These are phyloP conservation scores for Chamaecyparis obtusa DNA, from an alignment of 75 land plant species.

Conservation along the genomic window DNA sequence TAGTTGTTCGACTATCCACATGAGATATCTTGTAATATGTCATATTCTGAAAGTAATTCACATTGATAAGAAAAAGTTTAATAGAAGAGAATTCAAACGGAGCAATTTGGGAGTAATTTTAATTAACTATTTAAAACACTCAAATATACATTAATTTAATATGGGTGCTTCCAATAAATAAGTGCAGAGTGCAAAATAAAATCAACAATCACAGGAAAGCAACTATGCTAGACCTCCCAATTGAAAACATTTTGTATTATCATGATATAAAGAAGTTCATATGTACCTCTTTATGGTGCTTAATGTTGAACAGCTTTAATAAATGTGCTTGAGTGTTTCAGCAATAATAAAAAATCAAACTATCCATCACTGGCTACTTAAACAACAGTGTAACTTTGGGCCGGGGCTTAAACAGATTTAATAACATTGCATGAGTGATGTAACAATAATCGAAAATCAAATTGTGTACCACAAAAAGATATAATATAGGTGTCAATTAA, in stretches of 20 bases:
- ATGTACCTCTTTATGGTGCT: background rate
- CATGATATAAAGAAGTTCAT: background rate
- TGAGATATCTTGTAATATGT: conserved; percentile 96
- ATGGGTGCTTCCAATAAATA: background rate
- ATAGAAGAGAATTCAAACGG: background rate
- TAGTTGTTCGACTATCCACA: conserved; percentile 84
- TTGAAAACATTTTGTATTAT: background rate
- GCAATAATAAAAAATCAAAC: background rate
- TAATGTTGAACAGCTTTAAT: background rate
- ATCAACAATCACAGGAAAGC: background rate
- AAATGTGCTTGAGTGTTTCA: background rate
- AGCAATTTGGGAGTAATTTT: background rate
- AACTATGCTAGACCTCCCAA: background rate
- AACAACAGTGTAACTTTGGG: too few relatives aligned
- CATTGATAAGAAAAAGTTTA: background rate
- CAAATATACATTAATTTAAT: background rate
- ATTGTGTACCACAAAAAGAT: background rate
- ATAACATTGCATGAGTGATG: background rate
- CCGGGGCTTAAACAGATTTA: too few relatives aligned
- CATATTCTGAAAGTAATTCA: conserved; percentile 77
- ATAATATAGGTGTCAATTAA: background rate
- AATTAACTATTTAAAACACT: background rate
- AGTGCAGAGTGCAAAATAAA: background rate
- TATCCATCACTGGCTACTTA: background rate
- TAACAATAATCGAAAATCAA: background rate